Base-by-base conservation (phyloP, 495 filamentous ascomycete species). In the Glarea lozoyensis region DNA sequence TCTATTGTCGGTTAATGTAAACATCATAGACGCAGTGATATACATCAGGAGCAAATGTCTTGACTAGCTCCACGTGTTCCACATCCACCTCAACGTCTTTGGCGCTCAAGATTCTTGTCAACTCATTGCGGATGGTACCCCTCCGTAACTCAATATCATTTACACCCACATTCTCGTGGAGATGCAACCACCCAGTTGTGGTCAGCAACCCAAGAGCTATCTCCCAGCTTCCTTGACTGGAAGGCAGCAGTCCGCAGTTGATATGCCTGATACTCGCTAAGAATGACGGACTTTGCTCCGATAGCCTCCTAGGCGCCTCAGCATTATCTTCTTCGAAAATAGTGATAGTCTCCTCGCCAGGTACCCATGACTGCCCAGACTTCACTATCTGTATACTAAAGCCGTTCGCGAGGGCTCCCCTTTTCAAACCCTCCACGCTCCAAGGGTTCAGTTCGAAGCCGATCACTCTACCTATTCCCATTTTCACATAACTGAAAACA, bases 371-470 rank as follows among this genome's bases (percentile, higher is more conserved):
- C 24, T 69, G 45, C 2, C 59, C 49, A 9, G 44, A 25, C 25
- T 50, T 54, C 3, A 85, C 58, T 2, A 82, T 67, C 24, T 54
- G 58, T 13, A 74, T 73, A 0, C 51, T 50, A 78, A 82, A 93
- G 34, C 71, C 68, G 58, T 94, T 94, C 46, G 46, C 67, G 37
- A 54, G 21, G 29, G 82, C 82, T 0, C 89, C 89, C 27, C 86
- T 68, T 30, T 72, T 61, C 42, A 94, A 55, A 0, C 86, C 89
- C 60, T 94, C 89, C 0, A 88, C 75, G 47, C 82, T 87, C 87
- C 87, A 94, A 3, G 76, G 72, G 62, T 88, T 95, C 17, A 96
- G 60, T 57, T 96, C 89, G 83, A 84, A 96, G 51, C 86, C 84
- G 45, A 90, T 65, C 7, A 94, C 82, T 36, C 74, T 68, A 33